Evolutionary conservation across 73 alveolate genomes (phyloP), one percentile per base, ranked within the genome.

Genomic region (Effrenium voratum): DNA sequence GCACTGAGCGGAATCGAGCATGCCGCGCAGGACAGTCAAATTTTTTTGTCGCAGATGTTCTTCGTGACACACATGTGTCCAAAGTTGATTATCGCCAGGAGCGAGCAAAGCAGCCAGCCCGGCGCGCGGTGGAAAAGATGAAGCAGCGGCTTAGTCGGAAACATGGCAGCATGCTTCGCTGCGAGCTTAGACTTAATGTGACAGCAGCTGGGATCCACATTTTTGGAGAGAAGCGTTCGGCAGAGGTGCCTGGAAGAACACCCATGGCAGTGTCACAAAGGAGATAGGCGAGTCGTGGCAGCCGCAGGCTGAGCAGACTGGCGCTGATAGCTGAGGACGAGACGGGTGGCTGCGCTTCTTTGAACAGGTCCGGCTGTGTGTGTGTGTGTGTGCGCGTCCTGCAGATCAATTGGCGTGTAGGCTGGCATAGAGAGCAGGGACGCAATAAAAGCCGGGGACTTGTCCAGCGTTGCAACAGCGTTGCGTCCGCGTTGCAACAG

Each of bases 291-390:
- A 6, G 97, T 32, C 34, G 16, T 73, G 8, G 63, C 26, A 52
- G 8, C 19, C 19, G 46, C 32, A 46, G 68, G 12, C 44, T 2
- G 15, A 22, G 32, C 49, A 73, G 28, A 73, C 30, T 63, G 77
- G n/a, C 77, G 41, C 40, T n/a, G 44, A 30, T 19, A 28, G 45
- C 46, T 34, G 19, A 90, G 97, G 97, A 32, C 97, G 87, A 3
- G 97, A 90, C 43, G 97, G 97, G 32, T 90, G 97, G 97, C 76
- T 90, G 59, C 82, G 97, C 86, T 90, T 90, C 76, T 90, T 90
- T 52, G 97, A 90, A 38, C 77, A 47, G 30, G 97, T 76, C 26
- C 80, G 3, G n/a, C n/a, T n/a, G n/a, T n/a, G n/a, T 57, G 72
- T 22, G 72, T 57, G 5, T 22, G 28, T 22, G 28, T 57, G 72